Evolutionary conservation across 805 yeast species (phyloP), one percentile per base, ranked within the genome.

Genomic region (Maudiozyma saulgeensis): DNA sequence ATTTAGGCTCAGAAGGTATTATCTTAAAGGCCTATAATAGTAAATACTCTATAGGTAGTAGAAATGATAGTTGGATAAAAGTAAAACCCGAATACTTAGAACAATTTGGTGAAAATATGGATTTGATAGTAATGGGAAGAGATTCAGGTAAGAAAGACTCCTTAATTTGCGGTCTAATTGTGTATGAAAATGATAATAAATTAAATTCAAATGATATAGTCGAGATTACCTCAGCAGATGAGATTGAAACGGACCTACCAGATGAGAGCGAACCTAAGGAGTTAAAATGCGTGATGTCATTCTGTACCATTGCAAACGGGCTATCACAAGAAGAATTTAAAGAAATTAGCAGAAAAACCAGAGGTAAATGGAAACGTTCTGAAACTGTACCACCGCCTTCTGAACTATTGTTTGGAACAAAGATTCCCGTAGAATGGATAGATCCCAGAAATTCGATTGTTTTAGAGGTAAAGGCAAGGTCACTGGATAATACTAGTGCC

Each of bases 71-170:
- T n/a, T 91, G 97, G 96, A 70, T 88, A 15, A 91, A 91, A 60
- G 77, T 91, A 2, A 91, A 91, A 63, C 98, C 98, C 0, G 96
- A 90, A 56, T 90, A 89, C 60, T 69, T 89, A 47, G 84, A 81
- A 49, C 87, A 84, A 51, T 84, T 85, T 64, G 96, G 96, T 9
- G 96, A 89, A 54, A 85, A 86, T 58, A 70, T 89, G 53, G 98
- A 91, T 64, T 63, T 89, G 44, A 71, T 81, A 2, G 77, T 91
- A 0, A 81, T 90, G 50, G 99, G 97, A 0, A 83, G 81, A 49
- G 81, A 78, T 49, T 80, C 81, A 16, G 88, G 87, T 0, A 74
- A 77, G 21, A 91, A 91, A 44, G 72, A 69, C 39, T 75, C 87
- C 11, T 86, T 77, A 57, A 72, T 86, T 51, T 84, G 95, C 65